Percentiles rank a stretch among this genome's conserved stretches.
phyloP scores from a whole-genome alignment of 352 stramenopile species.

The Pythium aristosporum region DNA sequence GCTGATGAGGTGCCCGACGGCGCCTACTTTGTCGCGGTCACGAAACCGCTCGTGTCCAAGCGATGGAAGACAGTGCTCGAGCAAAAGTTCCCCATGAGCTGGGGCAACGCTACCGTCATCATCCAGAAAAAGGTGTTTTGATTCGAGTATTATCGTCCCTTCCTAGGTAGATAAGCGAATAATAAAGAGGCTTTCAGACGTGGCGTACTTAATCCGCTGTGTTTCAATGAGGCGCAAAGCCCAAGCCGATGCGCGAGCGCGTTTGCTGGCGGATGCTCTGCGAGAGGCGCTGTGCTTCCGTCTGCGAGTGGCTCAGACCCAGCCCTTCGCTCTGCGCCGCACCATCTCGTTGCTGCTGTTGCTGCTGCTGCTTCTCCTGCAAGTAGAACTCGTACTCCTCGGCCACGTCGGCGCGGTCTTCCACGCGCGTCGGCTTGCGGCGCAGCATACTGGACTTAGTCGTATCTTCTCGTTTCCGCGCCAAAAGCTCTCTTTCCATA shows the following conservation, averaged over 20 bases:
- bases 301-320: conserved; percentile 5
- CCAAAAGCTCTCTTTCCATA: neutral
- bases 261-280: conserved; percentile 21
- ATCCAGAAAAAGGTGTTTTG: conserved; percentile 64
- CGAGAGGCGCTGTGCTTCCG: conserved; percentile 14
- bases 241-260: conserved; percentile 22
- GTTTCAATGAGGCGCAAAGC: conserved; percentile 14
- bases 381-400: conserved; percentile 74
- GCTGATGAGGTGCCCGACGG: conserved; percentile 47
- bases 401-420: conserved; percentile 63
- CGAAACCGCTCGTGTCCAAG: conserved; percentile 54
- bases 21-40: conserved; percentile 61
- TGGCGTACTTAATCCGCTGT: too few species aligned
- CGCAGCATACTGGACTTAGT: conserved; percentile 45
- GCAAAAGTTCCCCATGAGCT: conserved; percentile 68
- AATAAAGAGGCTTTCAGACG: too few species aligned
- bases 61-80: conserved; percentile 60
- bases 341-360: neutral
- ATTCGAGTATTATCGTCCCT: neutral
- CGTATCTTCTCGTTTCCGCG: too few species aligned
- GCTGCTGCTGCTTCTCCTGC: conserved; percentile 43
- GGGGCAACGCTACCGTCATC: conserved; percentile 58
- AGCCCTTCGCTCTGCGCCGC: neutral
- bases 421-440: conserved; percentile 59
- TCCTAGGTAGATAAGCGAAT: neutral